These are phyloP conservation scores for Boletellus emodensis DNA, from an alignment of 768 basidiomycete genomes.

Conservation along the genomic window DNA sequence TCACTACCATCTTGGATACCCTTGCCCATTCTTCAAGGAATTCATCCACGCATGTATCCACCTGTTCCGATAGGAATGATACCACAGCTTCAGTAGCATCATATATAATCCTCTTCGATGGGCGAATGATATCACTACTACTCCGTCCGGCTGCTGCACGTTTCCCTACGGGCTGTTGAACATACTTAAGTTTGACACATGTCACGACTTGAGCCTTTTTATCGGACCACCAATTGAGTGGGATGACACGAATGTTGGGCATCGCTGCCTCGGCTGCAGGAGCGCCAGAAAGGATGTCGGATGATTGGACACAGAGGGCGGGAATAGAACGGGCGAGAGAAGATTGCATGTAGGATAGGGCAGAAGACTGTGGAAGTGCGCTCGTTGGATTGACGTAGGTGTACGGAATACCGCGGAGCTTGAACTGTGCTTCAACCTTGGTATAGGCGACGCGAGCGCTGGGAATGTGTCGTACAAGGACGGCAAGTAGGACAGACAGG, in stretches of 20 bases:
- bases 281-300: slow-evolving; percentile 75
- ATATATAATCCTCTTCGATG: slow-evolving; percentile 84
- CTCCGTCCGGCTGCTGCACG: slow-evolving; percentile 50
- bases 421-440: slow-evolving; percentile 85
- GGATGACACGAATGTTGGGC: slow-evolving; percentile 87
- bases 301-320: slow-evolving; percentile 76
- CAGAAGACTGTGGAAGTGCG: slow-evolving; percentile 38
- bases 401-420: slow-evolving; percentile 74
- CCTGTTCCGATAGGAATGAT: slow-evolving; percentile 81
- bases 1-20: slow-evolving; percentile 91
- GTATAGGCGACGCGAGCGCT: slow-evolving; percentile 90
- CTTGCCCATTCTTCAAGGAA: slow-evolving; percentile 92
- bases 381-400: slow-evolving; percentile 63
- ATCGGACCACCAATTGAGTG: slow-evolving; percentile 89
- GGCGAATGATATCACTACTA: slow-evolving; percentile 60
- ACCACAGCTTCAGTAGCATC: slow-evolving; percentile 87
- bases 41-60: slow-evolving; percentile 84
- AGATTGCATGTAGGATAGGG: slow-evolving; percentile 59
- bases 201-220: slow-evolving; percentile 80
- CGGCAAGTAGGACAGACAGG: neutral
- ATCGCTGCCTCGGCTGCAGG: slow-evolving; percentile 90
- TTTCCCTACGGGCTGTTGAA: slow-evolving; percentile 80
- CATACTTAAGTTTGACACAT: slow-evolving; percentile 86
- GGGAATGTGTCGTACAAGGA: neutral
- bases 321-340: slow-evolving; percentile 76